Percentiles rank a stretch among this genome's conserved stretches.
Conservation (phyloP, 1,284 basidiomycete species). For the Melanopsichium pennsylvanicum region DNA sequence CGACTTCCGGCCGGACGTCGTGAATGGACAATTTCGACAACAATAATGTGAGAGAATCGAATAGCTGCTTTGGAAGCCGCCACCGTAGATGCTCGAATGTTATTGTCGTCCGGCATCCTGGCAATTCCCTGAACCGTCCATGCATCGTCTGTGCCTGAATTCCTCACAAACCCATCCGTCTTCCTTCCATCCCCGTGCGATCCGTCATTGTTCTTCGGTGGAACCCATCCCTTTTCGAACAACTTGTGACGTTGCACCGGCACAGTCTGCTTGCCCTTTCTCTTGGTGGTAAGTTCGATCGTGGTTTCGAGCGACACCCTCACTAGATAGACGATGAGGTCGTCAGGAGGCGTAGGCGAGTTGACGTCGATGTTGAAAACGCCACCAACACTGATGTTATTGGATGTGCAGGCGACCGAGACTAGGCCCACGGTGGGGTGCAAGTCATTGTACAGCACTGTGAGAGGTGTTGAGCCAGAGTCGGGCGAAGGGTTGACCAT, state of each 20-base stretch:
- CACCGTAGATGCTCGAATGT: slow-evolving; percentile 59
- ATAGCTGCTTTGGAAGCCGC: slow-evolving; percentile 54
- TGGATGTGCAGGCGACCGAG: slow-evolving; percentile 62
- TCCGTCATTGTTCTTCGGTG: slow-evolving; percentile 55
- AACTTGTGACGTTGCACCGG: slow-evolving; percentile 61
- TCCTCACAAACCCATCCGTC: slow-evolving; percentile 57
- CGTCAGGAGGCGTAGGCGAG: slow-evolving; percentile 58
- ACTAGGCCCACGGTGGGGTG: slow-evolving; percentile 64
- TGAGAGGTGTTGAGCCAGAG: slow-evolving; percentile 59
- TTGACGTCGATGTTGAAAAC: slow-evolving; percentile 65
- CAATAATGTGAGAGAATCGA: slow-evolving; percentile 60
- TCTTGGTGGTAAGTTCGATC: slow-evolving; percentile 58
- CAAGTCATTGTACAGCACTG: slow-evolving; percentile 65
- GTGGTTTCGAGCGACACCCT: slow-evolving; percentile 62
- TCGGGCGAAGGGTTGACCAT: slow-evolving; percentile 64
- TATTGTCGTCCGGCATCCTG: slow-evolving; percentile 64
- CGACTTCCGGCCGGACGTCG: slow-evolving; percentile 30
- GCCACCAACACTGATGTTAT: slow-evolving; percentile 65
- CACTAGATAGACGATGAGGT: slow-evolving; percentile 64
- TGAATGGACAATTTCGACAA: slow-evolving; percentile 64
- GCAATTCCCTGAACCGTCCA: slow-evolving; percentile 65
- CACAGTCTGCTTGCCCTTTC: slow-evolving; percentile 57
- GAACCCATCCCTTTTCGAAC: slow-evolving; percentile 63
- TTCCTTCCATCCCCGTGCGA: slow-evolving; percentile 59
- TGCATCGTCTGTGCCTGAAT: slow-evolving; percentile 51